phyloP scores from a whole-genome alignment of 805 yeast genomes.

The Limtongia smithiae region DNA sequence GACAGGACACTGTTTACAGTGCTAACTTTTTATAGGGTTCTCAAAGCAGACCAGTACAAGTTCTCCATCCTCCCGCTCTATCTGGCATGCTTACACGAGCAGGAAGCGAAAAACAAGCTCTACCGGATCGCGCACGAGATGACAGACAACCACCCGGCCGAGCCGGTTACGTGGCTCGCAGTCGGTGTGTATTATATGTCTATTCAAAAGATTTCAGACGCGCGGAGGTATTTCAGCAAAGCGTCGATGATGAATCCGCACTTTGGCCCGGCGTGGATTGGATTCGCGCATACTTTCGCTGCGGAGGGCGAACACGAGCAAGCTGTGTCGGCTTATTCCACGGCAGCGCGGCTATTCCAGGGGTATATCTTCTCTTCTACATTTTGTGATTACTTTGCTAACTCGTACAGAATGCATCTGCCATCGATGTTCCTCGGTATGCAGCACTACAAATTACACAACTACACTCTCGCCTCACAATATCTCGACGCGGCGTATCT shows the following conservation, averaged over 20 bases:
- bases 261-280: constrained; percentile 95
- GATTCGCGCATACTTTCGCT: constrained; percentile 97
- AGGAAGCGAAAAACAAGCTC: constrained; percentile 75
- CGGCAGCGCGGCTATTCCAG: constrained; percentile 81
- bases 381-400: neutral
- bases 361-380: constrained; percentile 36
- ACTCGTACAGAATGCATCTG: constrained; percentile 66
- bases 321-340: constrained; percentile 94
- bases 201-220: constrained; percentile 68
- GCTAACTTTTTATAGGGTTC: constrained; percentile 24
- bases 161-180: constrained; percentile 85
- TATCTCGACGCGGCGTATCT: constrained; percentile 71
- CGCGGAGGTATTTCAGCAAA: constrained; percentile 81
- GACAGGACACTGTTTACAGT: constrained; percentile 31
- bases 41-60: constrained; percentile 60
- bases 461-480: constrained; percentile 78
- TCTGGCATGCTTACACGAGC: constrained; percentile 77
- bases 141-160: constrained; percentile 78
- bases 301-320: constrained; percentile 99
- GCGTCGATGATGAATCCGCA: constrained; percentile 85
- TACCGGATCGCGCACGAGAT: constrained; percentile 78
- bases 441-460: constrained; percentile 90
- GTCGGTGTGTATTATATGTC: constrained; percentile 86
- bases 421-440: constrained; percentile 90
- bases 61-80: constrained; percentile 71